Base-by-base conservation (phyloP, 1,284 basidiomycete species). In the Malassezia yamatoensis region DNA sequence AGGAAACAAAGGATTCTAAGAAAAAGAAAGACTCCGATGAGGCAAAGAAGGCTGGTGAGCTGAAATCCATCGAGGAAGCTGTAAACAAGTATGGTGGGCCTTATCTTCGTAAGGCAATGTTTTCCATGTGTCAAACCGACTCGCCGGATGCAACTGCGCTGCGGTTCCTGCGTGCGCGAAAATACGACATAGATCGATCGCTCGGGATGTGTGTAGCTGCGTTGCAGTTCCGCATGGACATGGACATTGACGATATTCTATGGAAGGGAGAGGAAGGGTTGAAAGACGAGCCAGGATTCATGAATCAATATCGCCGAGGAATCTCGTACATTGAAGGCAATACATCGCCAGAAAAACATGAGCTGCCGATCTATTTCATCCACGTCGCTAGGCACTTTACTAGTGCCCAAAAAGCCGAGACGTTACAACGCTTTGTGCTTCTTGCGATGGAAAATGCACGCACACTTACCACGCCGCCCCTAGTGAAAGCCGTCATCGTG, bases 301-400 rank as follows among this genome's bases (percentile, higher is more conserved):
- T 72, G 53, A 74, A 75, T 62, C 72, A 76, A 62, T 67, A 72
- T 60, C 63, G 69, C 21, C 59, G 72, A 20, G 72, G 71, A 58
- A 76, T 75, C 55, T 75, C 70, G 15, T 76, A 76, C 64, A 74
- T 70, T 58, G 66, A 66, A 60, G 74, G 74, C 44, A 71, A 61
- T 64, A 67, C 65, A 38, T 24, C 21, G 12, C 41, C 21, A 20
- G 60, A 62, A 36, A 66, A 65, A 51, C 57, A 63, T 38, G 72
- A 72, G 58, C 57, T 69, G 59, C 70, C 70, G 29, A 65, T 74
- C 60, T 74, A 72, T 64, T 74, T 74, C 49, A 72, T 74, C 46
- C 71, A 75, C 61, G 70, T 75, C 39, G 69, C 66, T 16, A 68
- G 72, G 49, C 72, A 74, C 59, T 69, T 72, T 40, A 70, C 72